Percentiles rank a stretch among this genome's conserved stretches.
phyloP scores from a whole-genome alignment of 2,329 filamentous ascomycete species.

The Biscogniauxia mediterranea region DNA sequence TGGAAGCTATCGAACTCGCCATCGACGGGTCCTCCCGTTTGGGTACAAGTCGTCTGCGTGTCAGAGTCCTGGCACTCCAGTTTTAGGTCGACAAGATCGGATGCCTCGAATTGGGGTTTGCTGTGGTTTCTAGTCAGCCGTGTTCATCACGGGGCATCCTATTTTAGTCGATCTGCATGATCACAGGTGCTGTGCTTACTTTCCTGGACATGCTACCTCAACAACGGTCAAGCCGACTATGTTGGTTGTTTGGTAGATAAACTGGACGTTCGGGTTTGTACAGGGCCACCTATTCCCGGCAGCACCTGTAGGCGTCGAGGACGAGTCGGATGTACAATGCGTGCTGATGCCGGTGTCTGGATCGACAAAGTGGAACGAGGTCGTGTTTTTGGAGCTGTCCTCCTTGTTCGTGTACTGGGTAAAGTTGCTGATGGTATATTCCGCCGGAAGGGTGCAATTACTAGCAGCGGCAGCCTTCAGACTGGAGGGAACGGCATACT shows the following conservation, averaged over 20 bases:
- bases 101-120: slow-evolving; percentile 24
- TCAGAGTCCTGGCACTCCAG: slow-evolving; percentile 24
- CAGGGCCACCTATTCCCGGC: slow-evolving; percentile 28
- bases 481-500: slow-evolving; percentile 24
- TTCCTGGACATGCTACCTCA: slow-evolving; percentile 28
- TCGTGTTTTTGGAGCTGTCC: slow-evolving; percentile 20
- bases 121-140: slow-evolving; percentile 15
- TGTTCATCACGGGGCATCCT: not conserved
- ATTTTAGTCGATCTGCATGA: not conserved
- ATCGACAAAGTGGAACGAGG: slow-evolving; percentile 28
- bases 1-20: slow-evolving; percentile 27
- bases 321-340: slow-evolving; percentile 26
- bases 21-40: slow-evolving; percentile 16
- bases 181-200: slow-evolving; percentile 17
- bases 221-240: slow-evolving; percentile 27
- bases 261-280: slow-evolving; percentile 25
- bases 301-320: slow-evolving; percentile 22
- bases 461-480: slow-evolving; percentile 17
- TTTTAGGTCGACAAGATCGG: slow-evolving; percentile 21
- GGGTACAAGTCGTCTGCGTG: slow-evolving; percentile 22
- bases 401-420: slow-evolving; percentile 19
- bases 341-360: slow-evolving; percentile 28
- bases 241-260: slow-evolving; percentile 31
- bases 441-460: slow-evolving; percentile 25
- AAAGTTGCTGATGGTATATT: slow-evolving; percentile 28